A percentile compares a stretch with the other conserved stretches of the same genome.
phyloP scores from a whole-genome alignment of 495 filamentous ascomycete genomes.

The Podospora pseudocomata region DNA sequence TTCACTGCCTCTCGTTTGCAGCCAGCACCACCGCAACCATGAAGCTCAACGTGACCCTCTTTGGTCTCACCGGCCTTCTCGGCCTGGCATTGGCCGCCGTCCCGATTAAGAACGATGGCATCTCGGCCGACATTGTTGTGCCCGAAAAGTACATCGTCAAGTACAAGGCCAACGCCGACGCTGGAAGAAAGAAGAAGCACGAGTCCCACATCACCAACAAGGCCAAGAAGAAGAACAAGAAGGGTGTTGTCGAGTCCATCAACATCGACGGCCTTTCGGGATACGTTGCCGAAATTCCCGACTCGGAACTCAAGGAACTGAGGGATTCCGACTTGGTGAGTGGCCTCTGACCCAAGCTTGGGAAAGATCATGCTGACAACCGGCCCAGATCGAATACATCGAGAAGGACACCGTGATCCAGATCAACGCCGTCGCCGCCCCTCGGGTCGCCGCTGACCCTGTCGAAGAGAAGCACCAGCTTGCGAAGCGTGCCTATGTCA shows the following conservation, averaged over 20 bases:
- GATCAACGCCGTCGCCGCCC: conserved; percentile 4
- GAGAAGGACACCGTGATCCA: conserved; percentile 22
- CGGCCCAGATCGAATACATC: conserved; percentile 20
- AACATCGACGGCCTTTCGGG: conserved; percentile 21
- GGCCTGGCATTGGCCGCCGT: conserved; percentile 16
- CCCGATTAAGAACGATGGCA: conserved; percentile 13
- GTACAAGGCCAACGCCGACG: conserved; percentile 23
- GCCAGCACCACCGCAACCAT: conserved; percentile 8
- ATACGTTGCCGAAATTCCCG: conserved; percentile 22
- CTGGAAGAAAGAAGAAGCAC: conserved; percentile 14
- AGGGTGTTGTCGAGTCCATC: conserved; percentile 13
- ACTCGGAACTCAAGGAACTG: conserved; percentile 13
- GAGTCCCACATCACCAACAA: conserved; percentile 14
- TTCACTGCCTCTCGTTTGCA: background rate
- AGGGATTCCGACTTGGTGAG: conserved; percentile 15
- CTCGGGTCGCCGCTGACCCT: background rate
- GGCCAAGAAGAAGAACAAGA: conserved; percentile 14
- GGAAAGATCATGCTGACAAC: background rate
- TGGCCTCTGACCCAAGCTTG: background rate
- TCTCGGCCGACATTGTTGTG: conserved; percentile 13
- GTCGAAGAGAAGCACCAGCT: conserved; percentile 4
- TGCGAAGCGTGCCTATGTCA: conserved; percentile 17
- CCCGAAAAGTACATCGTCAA: conserved; percentile 27
- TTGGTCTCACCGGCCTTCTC: conserved; percentile 12
- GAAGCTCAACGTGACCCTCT: conserved; percentile 13